phyloP scores from a whole-genome alignment of 2,329 filamentous ascomycete genomes.

The Colletotrichum cordylinicola region DNA sequence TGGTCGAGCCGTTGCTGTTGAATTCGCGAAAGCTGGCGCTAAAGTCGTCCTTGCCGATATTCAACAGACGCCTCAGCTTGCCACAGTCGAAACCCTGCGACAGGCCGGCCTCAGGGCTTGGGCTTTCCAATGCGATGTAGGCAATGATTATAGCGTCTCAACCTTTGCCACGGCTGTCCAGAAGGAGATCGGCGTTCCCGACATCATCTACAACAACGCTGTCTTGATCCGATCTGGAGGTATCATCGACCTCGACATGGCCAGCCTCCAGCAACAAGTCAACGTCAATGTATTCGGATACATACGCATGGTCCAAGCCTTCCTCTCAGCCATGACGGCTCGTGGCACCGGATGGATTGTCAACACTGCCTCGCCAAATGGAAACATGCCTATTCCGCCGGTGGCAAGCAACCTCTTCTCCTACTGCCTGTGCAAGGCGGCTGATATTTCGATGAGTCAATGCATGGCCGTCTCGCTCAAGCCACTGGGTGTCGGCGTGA shows the following conservation, averaged over 20 bases:
- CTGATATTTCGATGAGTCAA: neutral
- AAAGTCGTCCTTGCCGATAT: neutral
- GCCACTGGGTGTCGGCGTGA: neutral
- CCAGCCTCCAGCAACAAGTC: neutral
- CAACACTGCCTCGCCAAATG: neutral
- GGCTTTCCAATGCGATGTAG: neutral
- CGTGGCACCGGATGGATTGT: neutral
- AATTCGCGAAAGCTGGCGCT: neutral
- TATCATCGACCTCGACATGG: neutral
- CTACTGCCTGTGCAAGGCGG: neutral
- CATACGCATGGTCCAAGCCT: neutral
- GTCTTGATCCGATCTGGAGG: neutral
- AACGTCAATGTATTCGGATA: neutral
- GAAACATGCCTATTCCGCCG: neutral
- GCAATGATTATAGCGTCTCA: neutral
- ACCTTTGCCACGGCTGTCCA: neutral
- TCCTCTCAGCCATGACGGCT: neutral
- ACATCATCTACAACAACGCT: neutral
- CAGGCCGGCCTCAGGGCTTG: neutral
- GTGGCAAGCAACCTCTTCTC: neutral
- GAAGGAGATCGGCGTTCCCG: neutral
- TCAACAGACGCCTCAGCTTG: neutral
- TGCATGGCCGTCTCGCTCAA: neutral
- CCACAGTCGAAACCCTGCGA: neutral
- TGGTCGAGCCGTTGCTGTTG: rapidly evolving